These are phyloP conservation scores for Dendrostoma leiphaemia DNA, from an alignment of 2,329 filamentous ascomycete species.

Conservation along the genomic window DNA sequence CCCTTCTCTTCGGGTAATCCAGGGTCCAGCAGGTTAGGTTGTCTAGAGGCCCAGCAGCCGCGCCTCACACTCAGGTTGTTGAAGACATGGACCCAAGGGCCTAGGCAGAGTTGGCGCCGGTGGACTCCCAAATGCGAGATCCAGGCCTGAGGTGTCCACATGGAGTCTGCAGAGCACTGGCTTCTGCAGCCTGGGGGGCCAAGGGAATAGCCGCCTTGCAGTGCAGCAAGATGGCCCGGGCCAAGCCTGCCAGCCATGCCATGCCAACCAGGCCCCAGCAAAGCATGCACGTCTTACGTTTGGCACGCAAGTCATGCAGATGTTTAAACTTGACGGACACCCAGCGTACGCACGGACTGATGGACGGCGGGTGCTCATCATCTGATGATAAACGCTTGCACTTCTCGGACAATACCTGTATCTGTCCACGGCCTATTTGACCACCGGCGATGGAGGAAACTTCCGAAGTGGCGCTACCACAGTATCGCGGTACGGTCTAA, in stretches of 20 bases:
- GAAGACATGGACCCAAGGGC: too few relatives aligned
- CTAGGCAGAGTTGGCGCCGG: too few relatives aligned
- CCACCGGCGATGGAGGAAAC: background rate
- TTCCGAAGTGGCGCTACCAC: background rate
- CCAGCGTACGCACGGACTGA: background rate
- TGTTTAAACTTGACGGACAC: background rate
- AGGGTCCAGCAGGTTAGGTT: too few relatives aligned
- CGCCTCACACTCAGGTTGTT: conserved; percentile 3
- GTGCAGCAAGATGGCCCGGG: conserved; percentile 15
- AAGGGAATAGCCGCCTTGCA: conserved; percentile 11
- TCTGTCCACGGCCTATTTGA: background rate
- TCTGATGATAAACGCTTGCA: background rate
- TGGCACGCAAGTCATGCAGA: conserved; percentile 15
- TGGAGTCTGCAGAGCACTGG: conserved; percentile 16
- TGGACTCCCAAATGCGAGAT: too few relatives aligned
- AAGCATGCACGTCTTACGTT: conserved; percentile 10
- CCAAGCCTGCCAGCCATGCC: conserved; percentile 1
- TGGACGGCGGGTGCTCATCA: background rate
- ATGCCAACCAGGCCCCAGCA: background rate
- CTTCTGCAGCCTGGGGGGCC: conserved; percentile 18
- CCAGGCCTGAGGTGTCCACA: too few relatives aligned
- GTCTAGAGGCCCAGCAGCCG: too few relatives aligned
- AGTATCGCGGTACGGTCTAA: too few relatives aligned
- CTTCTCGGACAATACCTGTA: background rate
- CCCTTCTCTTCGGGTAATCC: background rate